These are phyloP conservation scores for Pythium brachiatum DNA, from an alignment of 352 stramenopile species.

Conservation along the genomic window DNA sequence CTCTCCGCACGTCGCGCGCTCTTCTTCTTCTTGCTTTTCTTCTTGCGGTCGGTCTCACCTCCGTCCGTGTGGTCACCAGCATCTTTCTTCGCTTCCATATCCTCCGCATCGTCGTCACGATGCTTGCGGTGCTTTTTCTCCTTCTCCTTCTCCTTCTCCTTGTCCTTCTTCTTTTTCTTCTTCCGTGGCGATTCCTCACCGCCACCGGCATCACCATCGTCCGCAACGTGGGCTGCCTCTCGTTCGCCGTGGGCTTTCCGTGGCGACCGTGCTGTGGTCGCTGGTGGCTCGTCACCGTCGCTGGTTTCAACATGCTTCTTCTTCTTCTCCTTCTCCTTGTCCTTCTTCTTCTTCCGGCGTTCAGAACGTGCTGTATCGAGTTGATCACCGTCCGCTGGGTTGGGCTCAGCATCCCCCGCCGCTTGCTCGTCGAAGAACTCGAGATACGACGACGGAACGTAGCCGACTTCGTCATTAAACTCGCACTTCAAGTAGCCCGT, in stretches of 20 bases:
- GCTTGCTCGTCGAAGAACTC: conserved; percentile 63
- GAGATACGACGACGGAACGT: conserved; percentile 81
- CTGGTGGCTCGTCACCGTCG: conserved; percentile 38
- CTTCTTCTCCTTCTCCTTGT: conserved; percentile 52
- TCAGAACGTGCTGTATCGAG: conserved; percentile 34
- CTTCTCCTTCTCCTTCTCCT: conserved; percentile 68
- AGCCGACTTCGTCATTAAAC: conserved; percentile 63
- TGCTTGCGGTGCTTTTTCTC: conserved; percentile 38
- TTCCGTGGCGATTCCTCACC: conserved; percentile 49
- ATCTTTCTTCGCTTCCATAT: background rate
- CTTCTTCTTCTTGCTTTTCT: conserved; percentile 41
- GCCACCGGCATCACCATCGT: conserved; percentile 16
- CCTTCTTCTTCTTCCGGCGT: conserved; percentile 52
- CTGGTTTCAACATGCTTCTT: conserved; percentile 37
- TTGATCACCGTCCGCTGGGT: conserved; percentile 12
- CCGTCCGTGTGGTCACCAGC: conserved; percentile 21
- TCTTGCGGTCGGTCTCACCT: conserved; percentile 31
- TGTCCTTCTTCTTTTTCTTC: conserved; percentile 69
- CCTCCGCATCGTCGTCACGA: conserved; percentile 25
- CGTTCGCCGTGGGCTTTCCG: conserved; percentile 38
- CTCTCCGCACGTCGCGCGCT: conserved; percentile 7
- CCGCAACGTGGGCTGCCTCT: conserved; percentile 16
- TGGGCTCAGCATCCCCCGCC: conserved; percentile 3
- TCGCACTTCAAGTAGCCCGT: conserved; percentile 85
- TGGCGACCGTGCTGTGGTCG: conserved; percentile 29